Evolutionary conservation across 768 basidiomycete genomes (phyloP), one percentile per base, ranked within the genome.

Genomic region (Serpula lacrymans): DNA sequence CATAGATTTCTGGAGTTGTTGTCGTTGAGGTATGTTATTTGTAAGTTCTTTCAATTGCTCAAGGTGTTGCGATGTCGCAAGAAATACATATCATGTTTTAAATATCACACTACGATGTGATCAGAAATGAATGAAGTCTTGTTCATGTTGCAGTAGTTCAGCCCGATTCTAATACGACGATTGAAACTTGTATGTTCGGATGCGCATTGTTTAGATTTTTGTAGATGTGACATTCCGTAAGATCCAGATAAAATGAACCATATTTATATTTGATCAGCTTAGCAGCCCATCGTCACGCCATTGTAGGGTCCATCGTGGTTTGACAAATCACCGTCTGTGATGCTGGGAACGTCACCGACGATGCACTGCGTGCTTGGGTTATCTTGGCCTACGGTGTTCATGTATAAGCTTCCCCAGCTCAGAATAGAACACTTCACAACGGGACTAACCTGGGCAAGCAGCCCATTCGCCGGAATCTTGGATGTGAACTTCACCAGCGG

Each of bases 261-360:
- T 6, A 33, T 8, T 33, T 33, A 8, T 33, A 14, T 7, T 18
- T 6, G n/a, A 16, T 37, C 40, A 32, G 11, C 29, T 44, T 16
- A 47, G 28, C 54, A 54, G 2, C 52, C 51, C 57, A 64, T 64
- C 13, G 21, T 29, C 13, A 69, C 52, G 18, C 66, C 64, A 30
- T 64, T 52, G 43, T 65, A 71, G 13, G 68, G 64, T 3, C 53
- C 77, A 37, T 62, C 50, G 47, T 81, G 80, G 41, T 80, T 68
- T 9, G 46, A 32, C 24, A 50, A 35, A 33, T 63, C 45, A 3
- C 74, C 64, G 7, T 54, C 57, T 5, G 78, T 65, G 32, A 82
- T 61, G 34, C 65, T 72, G 0, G 63, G 49, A 4, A 81, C 79
- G 38, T 74, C 74, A 2, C 79, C 81, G 14, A 69, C 68, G 6